Conservation (phyloP, 768 basidiomycete species). For the Trametes elegans region DNA sequence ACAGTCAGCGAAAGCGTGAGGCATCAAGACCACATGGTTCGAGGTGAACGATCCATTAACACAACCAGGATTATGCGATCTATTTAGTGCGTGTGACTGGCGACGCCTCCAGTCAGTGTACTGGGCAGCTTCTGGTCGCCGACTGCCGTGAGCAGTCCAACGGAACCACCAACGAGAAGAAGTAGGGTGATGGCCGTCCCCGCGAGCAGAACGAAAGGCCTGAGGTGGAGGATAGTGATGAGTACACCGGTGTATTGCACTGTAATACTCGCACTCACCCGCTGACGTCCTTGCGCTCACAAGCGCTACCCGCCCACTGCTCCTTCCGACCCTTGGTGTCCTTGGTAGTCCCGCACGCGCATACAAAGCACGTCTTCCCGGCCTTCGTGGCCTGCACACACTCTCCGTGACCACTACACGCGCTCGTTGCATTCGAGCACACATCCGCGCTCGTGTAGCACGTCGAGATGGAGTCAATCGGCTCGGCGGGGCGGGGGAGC, state of each 20-base stretch:
- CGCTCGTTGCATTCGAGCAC: constrained; percentile 60
- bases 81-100: constrained; percentile 5
- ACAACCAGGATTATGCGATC: constrained; percentile 3
- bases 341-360: constrained; percentile 46
- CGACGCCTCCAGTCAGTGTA: constrained; percentile 51
- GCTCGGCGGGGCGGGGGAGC: constrained; percentile 42
- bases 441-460: constrained; percentile 56
- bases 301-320: constrained; percentile 72
- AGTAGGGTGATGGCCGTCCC: constrained; percentile 67
- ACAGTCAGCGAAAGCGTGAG: no score
- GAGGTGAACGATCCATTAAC: not conserved
- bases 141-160: constrained; percentile 62
- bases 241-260: not conserved
- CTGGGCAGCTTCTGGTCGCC: constrained; percentile 69
- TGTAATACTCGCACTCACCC: constrained; percentile 49
- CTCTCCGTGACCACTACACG: constrained; percentile 69
- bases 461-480: constrained; percentile 56
- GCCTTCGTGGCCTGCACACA: constrained; percentile 62
- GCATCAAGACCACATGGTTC: no score
- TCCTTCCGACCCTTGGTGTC: constrained; percentile 55
- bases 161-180: constrained; percentile 62
- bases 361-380: constrained; percentile 51
- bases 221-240: constrained; percentile 27
- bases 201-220: constrained; percentile 71
- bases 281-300: constrained; percentile 79